Base-by-base conservation (phyloP, 306 rosid species). In the Sicyos edulis region DNA sequence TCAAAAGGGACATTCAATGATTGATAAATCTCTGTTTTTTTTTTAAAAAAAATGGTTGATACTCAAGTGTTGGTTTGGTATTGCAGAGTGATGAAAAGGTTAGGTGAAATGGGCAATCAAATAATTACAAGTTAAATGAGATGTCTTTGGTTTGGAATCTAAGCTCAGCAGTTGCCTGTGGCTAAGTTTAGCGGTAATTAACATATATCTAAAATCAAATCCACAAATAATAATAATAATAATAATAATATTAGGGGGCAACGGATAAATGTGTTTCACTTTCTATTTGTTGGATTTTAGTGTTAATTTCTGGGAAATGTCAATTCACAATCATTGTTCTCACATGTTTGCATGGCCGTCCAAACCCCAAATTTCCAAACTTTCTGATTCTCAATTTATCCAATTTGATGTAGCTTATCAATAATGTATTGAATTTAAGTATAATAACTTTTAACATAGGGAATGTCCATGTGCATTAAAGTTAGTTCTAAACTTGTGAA, bases 161-260 rank as follows among this genome's bases (percentile, higher is more conserved):
- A n/a, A n/a, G n/a, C n/a, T n/a, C n/a, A n/a, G n/a, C n/a, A n/a
- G n/a, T n/a, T n/a, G n/a, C n/a, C n/a, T n/a, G n/a, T n/a, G n/a
- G n/a, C n/a, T n/a, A n/a, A n/a, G n/a, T n/a, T n/a, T n/a, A n/a
- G n/a, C n/a, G n/a, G n/a, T 4, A 32, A 4, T 32, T 32, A 5
- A 32, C 37, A 32, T 32, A 32, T 32, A 32, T 32, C 5, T 32
- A 32, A 4, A 32, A 32, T 32, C 37, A 32, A 32, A 32, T 32
- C 37, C 29, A 26, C 29, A n/a, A n/a, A n/a, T n/a, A n/a, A n/a
- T n/a, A n/a, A n/a, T n/a, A n/a, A n/a, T n/a, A n/a, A n/a, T n/a
- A n/a, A n/a, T n/a, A n/a, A n/a, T n/a, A n/a, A n/a, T n/a, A n/a
- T 32, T 32, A 34, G 69, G 69, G 34, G 69, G 69, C 51, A 63